Percentiles rank a stretch among this genome's conserved stretches.
These are phyloP conservation scores for Corinectria fuckeliana DNA, from an alignment of 2,329 filamentous ascomycete species.

Conservation along the genomic window DNA sequence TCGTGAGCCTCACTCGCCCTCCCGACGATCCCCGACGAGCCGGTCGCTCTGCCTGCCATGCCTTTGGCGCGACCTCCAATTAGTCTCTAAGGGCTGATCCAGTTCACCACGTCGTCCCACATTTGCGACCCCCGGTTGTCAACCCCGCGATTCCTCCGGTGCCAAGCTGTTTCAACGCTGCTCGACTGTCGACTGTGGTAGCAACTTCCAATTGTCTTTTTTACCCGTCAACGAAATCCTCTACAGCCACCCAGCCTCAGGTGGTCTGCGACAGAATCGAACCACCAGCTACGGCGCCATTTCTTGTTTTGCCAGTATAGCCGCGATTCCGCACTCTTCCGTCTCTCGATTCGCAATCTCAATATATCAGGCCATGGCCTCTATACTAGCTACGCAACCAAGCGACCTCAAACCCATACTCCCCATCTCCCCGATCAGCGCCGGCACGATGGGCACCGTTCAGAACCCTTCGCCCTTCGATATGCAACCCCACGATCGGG, in stretches of 20 bases:
- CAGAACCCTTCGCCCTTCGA: constrained; percentile 47
- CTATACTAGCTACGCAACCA: constrained; percentile 33
- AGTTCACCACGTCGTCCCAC: constrained; percentile 31
- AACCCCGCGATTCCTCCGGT: constrained; percentile 32
- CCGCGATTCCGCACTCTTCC: constrained; percentile 1
- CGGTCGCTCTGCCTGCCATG: constrained; percentile 30
- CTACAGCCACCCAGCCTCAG: neutral
- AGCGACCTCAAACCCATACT: constrained; percentile 43
- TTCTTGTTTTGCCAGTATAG: neutral
- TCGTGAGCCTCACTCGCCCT: constrained; percentile 13
- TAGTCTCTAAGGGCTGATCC: constrained; percentile 31
- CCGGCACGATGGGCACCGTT: constrained; percentile 49
- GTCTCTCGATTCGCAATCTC: constrained; percentile 7
- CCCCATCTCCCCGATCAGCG: constrained; percentile 48
- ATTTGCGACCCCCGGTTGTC: constrained; percentile 24
- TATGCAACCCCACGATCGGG: constrained; percentile 44
- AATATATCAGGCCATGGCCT: constrained; percentile 36
- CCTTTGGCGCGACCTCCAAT: constrained; percentile 25
- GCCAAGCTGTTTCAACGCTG: constrained; percentile 20
- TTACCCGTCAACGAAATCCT: constrained; percentile 6
- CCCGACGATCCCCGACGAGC: constrained; percentile 12
- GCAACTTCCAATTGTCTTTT: constrained; percentile 19
- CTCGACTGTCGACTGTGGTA: constrained; percentile 23
- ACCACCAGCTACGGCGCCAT: neutral
- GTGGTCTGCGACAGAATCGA: neutral